Percentiles rank a stretch among this genome's conserved stretches.
Evolutionary conservation across 179 eudicot genomes (phyloP).

Genomic region (Silene vulgaris): DNA sequence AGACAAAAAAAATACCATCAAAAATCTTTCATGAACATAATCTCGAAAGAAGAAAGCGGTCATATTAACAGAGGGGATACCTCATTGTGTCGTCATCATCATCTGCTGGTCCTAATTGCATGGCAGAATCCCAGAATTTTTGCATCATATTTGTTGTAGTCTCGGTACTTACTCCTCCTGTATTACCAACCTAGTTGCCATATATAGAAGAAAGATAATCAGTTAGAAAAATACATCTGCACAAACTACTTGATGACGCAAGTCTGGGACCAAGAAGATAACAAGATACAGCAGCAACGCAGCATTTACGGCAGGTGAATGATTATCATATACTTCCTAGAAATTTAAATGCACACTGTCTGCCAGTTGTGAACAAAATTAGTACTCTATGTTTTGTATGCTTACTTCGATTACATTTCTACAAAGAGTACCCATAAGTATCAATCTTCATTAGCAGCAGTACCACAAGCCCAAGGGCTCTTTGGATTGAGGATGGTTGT

Average conservation of each 20-base stretch:
- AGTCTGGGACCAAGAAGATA: neutral
- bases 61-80: conserved; percentile 28
- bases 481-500: too few relatives aligned
- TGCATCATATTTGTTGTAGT: conserved; percentile 76
- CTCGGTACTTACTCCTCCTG: conserved; percentile 63
- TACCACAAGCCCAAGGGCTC: too few relatives aligned
- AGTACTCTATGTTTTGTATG: too few relatives aligned
- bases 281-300: neutral
- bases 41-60: too few relatives aligned
- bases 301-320: neutral
- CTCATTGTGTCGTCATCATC: conserved; percentile 79
- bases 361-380: too few relatives aligned
- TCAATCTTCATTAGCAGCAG: too few relatives aligned
- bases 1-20: neutral
- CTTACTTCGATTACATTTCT: too few relatives aligned
- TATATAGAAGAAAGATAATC: neutral
- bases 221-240: conserved; percentile 1
- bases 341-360: neutral
- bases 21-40: neutral
- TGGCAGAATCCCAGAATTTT: conserved; percentile 91
- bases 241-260: neutral
- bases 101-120: conserved; percentile 57
- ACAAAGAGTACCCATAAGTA: too few relatives aligned
- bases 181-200: conserved; percentile 37
- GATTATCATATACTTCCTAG: neutral